phyloP scores from a whole-genome alignment of 2,329 filamentous ascomycete genomes.

The Paradendryphiella salina region DNA sequence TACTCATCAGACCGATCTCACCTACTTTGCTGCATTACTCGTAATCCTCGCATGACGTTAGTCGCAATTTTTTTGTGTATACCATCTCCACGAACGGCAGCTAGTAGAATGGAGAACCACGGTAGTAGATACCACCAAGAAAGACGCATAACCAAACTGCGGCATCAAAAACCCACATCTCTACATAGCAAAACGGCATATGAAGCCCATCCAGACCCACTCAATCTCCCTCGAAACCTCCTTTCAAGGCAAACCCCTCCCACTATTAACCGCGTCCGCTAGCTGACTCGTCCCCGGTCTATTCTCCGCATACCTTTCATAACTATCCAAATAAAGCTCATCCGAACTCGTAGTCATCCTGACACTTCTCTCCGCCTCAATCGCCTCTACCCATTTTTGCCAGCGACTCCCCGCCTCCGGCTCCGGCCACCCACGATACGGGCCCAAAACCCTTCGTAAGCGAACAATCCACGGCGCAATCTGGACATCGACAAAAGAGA shows the following conservation, averaged over 20 bases:
- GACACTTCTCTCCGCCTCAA: conserved; percentile 66
- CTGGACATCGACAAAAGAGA: conserved; percentile 72
- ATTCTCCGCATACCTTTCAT: conserved; percentile 67
- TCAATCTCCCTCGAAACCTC: not conserved
- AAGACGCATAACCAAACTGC: too few species aligned
- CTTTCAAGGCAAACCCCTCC: conserved; percentile 55
- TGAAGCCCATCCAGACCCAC: too few species aligned
- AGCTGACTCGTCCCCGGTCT: conserved; percentile 61
- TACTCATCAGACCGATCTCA: too few species aligned
- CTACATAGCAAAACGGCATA: too few species aligned
- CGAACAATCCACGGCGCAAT: conserved; percentile 75
- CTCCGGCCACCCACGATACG: conserved; percentile 68
- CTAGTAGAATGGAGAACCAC: too few species aligned
- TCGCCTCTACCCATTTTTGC: conserved; percentile 70
- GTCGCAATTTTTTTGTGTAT: too few species aligned
- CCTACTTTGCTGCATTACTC: too few species aligned
- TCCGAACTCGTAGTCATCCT: conserved; percentile 68
- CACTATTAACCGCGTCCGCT: conserved; percentile 63
- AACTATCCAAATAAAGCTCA: conserved; percentile 67
- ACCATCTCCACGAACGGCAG: too few species aligned
- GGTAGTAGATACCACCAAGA: too few species aligned
- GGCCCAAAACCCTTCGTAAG: conserved; percentile 65
- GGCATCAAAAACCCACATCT: too few species aligned
- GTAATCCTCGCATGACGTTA: too few species aligned
- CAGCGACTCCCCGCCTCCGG: conserved; percentile 66